These are phyloP conservation scores for Tuctoria greenei DNA, from an alignment of 176 grass and related monocot species.

Conservation along the genomic window DNA sequence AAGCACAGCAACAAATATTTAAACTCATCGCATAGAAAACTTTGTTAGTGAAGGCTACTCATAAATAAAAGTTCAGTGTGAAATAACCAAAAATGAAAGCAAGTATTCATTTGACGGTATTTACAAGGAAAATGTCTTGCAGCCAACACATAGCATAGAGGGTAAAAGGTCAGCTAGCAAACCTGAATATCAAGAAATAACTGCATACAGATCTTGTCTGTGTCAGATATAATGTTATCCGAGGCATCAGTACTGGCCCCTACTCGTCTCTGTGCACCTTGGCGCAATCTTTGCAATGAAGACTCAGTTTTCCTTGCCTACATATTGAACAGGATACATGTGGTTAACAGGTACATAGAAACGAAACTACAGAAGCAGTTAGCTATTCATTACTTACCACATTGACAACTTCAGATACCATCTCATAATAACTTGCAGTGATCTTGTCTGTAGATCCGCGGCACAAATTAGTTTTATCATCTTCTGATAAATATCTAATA, in stretches of 20 bases:
- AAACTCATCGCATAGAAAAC: neutral
- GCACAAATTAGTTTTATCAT: constrained; percentile 63
- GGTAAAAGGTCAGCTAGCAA: neutral
- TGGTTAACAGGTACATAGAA: constrained; percentile 19
- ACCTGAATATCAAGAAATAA: constrained; percentile 99
- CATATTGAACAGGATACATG: constrained; percentile 7
- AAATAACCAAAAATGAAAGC: neutral
- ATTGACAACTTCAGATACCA: constrained; percentile 81
- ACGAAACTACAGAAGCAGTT: neutral
- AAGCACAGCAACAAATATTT: neutral
- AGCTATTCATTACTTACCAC: constrained; percentile 66
- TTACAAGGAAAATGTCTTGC: constrained; percentile 10
- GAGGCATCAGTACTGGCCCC: constrained; percentile 79
- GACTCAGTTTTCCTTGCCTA: constrained; percentile 94
- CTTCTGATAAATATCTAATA: constrained; percentile 60
- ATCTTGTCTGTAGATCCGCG: constrained; percentile 68
- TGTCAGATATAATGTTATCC: constrained; percentile 89
- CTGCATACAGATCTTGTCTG: constrained; percentile 99
- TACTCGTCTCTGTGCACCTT: constrained; percentile 85
- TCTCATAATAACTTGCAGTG: constrained; percentile 78
- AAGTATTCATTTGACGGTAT: neutral
- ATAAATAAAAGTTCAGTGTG: neutral
- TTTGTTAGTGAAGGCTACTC: neutral
- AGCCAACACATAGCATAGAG: neutral
- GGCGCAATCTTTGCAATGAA: constrained; percentile 88